Conservation (phyloP, 2,329 filamentous ascomycete genomes). For the Cladorrhinum sp. region DNA sequence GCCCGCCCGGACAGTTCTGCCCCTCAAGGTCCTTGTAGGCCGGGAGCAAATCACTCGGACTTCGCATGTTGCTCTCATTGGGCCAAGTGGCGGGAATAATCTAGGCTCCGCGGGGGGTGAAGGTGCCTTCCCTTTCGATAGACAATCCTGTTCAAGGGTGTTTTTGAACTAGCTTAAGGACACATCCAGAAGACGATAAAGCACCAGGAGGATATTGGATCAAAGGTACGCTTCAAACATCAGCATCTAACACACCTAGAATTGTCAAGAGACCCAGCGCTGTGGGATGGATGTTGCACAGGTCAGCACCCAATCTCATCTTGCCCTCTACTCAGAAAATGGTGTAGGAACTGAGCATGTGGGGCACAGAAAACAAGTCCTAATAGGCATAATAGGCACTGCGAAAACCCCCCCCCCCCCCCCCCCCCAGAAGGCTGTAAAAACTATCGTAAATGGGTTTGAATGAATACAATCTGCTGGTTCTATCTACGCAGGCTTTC, state of each 20-base stretch:
- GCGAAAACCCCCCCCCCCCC: too few relatives aligned
- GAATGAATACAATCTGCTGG: background rate
- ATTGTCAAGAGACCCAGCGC: background rate
- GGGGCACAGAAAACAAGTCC: background rate
- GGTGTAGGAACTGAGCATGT: background rate
- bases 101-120: background rate
- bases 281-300: background rate
- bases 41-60: background rate
- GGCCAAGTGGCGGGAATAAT: background rate
- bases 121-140: background rate
- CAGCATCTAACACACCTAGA: background rate
- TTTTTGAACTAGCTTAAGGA: background rate
- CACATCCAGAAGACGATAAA: background rate
- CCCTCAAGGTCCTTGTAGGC: background rate
- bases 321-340: background rate
- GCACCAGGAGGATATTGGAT: background rate
- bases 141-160: too few relatives aligned
- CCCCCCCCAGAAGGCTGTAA: too few relatives aligned
- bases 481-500: background rate
- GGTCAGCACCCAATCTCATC: background rate
- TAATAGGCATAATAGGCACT: too few relatives aligned
- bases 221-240: background rate
- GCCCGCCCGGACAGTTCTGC: background rate
- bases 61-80: background rate
- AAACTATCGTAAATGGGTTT: too few relatives aligned